Conservation (phyloP, 179 eudicot species). For the Beta corolliflora region DNA sequence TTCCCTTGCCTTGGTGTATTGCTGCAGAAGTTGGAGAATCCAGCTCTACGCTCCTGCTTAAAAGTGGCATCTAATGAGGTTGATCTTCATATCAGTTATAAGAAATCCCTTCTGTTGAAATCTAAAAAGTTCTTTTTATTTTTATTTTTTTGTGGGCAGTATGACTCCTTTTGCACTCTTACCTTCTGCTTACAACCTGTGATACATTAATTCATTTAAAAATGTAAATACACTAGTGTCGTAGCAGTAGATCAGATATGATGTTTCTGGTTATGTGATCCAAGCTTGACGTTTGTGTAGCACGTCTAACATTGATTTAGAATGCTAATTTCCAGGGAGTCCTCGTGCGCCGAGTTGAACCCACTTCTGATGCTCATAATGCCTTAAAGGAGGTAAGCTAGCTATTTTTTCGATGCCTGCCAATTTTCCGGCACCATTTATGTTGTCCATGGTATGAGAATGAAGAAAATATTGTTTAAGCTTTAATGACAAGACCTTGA, state of each 20-base stretch:
- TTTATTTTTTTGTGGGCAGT: neutral
- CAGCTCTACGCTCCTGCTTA: conserved; percentile 83
- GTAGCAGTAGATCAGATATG: conserved; percentile 4
- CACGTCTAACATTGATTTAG: conserved; percentile 6
- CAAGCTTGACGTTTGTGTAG: neutral
- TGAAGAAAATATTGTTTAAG: neutral
- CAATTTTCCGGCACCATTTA: neutral
- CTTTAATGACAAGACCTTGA: neutral
- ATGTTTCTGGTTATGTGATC: neutral
- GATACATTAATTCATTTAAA: neutral
- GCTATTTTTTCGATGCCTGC: conserved; percentile 10
- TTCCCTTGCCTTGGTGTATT: conserved; percentile 95
- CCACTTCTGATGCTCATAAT: conserved; percentile 78
- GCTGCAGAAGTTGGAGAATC: conserved; percentile 96
- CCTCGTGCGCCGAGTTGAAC: conserved; percentile 90
- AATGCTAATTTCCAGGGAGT: conserved; percentile 64
- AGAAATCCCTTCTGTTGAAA: neutral
- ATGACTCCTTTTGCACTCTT: neutral
- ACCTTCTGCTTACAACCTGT: neutral
- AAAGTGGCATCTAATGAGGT: conserved; percentile 92
- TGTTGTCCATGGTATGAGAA: neutral
- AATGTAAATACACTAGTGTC: neutral
- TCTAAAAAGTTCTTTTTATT: neutral
- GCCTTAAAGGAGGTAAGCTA: conserved; percentile 79
- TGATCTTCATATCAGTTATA: conserved; percentile 14